A percentile compares a stretch with the other conserved stretches of the same genome.
phyloP scores from a whole-genome alignment of 2,329 filamentous ascomycete genomes.

The Fonsecaea monophora region DNA sequence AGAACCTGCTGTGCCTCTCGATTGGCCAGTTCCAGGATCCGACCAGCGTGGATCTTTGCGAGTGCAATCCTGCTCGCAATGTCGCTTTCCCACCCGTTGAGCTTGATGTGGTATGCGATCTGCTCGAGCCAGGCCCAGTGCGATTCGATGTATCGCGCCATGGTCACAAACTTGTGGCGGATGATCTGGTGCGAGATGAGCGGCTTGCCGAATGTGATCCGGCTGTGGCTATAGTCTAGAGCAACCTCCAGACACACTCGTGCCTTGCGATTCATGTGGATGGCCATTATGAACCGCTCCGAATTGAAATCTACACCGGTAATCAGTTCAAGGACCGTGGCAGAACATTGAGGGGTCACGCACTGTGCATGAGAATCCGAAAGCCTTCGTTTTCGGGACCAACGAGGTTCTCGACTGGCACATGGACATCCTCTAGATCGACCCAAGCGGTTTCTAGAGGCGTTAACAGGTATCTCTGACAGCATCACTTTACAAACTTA shows the following conservation, averaged over 20 bases:
- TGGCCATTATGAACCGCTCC: conserved; percentile 71
- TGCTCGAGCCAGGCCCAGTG: background rate
- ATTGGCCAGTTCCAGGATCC: conserved; percentile 68
- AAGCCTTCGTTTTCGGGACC: conserved; percentile 59
- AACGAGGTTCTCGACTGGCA: too few species aligned
- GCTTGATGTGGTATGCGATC: background rate
- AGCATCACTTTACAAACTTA: too few species aligned
- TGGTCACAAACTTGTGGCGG: background rate
- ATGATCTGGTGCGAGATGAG: conserved; percentile 6
- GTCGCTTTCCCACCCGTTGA: too few species aligned
- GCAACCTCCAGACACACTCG: conserved; percentile 49
- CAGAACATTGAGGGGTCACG: background rate
- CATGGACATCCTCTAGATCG: too few species aligned
- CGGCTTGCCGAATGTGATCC: conserved; percentile 1
- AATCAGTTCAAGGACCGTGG: too few species aligned
- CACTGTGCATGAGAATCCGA: conserved; percentile 64
- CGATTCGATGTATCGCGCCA: background rate
- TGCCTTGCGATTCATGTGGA: conserved; percentile 54
- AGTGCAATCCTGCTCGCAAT: background rate
- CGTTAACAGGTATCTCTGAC: too few species aligned
- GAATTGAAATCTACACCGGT: conserved; percentile 69
- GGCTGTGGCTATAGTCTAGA: conserved; percentile 64
- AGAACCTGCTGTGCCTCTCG: conserved; percentile 64
- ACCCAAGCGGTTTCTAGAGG: too few species aligned
- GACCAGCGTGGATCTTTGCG: conserved; percentile 63